Base-by-base conservation (phyloP, 345 rosid species). In the Bretschneidera sinensis region DNA sequence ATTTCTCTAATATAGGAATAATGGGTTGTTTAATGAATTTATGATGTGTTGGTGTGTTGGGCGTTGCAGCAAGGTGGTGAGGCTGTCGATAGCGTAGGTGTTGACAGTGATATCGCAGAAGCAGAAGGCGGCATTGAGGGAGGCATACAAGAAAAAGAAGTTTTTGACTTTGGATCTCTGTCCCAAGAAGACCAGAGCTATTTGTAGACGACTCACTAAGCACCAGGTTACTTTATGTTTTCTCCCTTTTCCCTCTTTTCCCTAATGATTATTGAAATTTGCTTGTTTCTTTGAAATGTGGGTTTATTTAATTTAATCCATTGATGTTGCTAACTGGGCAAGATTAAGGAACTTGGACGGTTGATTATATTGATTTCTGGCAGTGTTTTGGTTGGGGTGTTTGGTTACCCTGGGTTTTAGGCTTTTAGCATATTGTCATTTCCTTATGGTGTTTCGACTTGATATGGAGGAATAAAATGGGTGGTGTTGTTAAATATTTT, bases 161-260 rank as follows among this genome's bases (percentile, higher is more conserved):
- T 69, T 55, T 33, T 59, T 78, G 71, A 83, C 86, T 9, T 83
- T 81, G 35, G 83, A 81, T 66, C 78, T 81, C n/a, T 81, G 86
- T 18, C 86, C 83, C 22, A 81, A 81, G 74, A 81, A 81, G 78
- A 81, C 86, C 61, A 76, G 86, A 52, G 83, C 86, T 15, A 81
- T 81, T 23, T 74, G 86, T 24, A 69, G 83, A 59, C 79, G 82
- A 54, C 86, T 81, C 28, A 81, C 86, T 24, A 81, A 78, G 52
- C 78, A 81, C 33, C 86, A 81, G 81, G 86, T 81, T 21, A 35
- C 57, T 5, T 65, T 23, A 35, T 17, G 1, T 14, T 5, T 49
- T 39, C 19, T 59, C 19, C 1, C 31, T 9, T 15, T 45, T 31
- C 0, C 7, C 22, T 10, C 17, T 24, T 31, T 19, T 28, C 48